Percentiles rank a stretch among this genome's conserved stretches.
phyloP scores from a whole-genome alignment of 169 alveolate species.

The Plasmodium berghei region DNA sequence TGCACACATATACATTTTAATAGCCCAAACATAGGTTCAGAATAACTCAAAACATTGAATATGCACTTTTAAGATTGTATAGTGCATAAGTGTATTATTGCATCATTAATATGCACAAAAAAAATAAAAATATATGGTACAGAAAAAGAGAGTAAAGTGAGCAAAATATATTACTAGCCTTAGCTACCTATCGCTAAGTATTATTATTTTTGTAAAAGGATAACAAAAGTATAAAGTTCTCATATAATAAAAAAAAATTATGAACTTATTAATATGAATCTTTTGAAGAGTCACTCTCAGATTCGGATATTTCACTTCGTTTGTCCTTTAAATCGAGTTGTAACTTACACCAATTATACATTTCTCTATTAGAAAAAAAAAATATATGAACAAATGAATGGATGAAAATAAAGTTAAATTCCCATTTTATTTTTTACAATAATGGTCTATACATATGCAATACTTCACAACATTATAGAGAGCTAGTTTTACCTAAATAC shows the following conservation, averaged over 20 bases:
- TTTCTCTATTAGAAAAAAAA: conserved; percentile 36
- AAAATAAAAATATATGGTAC: neutral
- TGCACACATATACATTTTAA: no score
- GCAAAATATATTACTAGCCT: conserved; percentile 2
- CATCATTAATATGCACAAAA: neutral
- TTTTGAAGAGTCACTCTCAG: conserved; percentile 69
- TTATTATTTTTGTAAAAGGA: neutral
- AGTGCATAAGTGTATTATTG: neutral
- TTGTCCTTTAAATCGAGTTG: conserved; percentile 46
- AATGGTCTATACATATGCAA: neutral
- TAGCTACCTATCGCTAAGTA: neutral
- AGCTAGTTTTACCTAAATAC: conserved; percentile 80
- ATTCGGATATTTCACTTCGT: conserved; percentile 32
- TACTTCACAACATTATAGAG: neutral
- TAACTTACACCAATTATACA: conserved; percentile 73
- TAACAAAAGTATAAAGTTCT: neutral
- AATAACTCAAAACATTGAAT: no score
- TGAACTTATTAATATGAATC: conserved; percentile 34
- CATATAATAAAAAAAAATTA: no score
- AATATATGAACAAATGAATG: conserved; percentile 37
- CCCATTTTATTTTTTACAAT: neutral
- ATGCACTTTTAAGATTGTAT: neutral
- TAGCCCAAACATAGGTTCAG: no score
- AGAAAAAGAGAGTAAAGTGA: neutral
- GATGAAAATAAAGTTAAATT: conserved; percentile 19